These are phyloP conservation scores for Trichosanthes truncata DNA, from an alignment of 306 rosid genomes.

Conservation along the genomic window DNA sequence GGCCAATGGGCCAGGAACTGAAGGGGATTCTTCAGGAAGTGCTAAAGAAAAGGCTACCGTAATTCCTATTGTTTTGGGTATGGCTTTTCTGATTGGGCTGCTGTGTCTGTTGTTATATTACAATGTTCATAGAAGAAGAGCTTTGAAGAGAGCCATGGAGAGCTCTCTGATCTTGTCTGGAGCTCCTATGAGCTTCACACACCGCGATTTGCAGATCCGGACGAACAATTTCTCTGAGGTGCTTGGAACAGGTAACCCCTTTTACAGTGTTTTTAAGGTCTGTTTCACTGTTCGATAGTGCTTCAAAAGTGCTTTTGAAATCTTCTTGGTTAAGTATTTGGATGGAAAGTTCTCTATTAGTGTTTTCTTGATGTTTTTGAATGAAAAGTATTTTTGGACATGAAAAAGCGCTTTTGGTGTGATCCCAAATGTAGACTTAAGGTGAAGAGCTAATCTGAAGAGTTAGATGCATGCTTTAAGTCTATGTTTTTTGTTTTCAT, in stretches of 20 bases:
- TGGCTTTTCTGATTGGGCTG: constrained; percentile 50
- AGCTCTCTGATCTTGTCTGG: constrained; percentile 67
- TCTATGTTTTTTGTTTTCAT: neutral
- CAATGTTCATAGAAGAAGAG: constrained; percentile 57
- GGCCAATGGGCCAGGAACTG: constrained; percentile 25
- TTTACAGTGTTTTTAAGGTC: neutral
- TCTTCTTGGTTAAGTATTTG: neutral
- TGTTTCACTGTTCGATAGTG: neutral
- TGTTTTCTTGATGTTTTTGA: neutral
- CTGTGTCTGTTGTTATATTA: constrained; percentile 59
- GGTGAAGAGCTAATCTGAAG: neutral
- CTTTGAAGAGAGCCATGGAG: constrained; percentile 58
- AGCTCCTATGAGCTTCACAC: constrained; percentile 61
- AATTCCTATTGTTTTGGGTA: constrained; percentile 65
- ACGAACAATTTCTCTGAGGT: constrained; percentile 67
- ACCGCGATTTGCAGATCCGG: constrained; percentile 69
- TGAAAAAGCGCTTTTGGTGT: neutral
- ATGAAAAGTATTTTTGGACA: too few relatives aligned
- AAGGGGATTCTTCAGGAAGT: constrained; percentile 34
- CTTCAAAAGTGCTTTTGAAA: neutral
- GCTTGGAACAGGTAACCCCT: constrained; percentile 55
- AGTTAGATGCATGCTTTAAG: neutral
- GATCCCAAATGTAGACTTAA: neutral
- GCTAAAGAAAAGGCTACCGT: constrained; percentile 45
- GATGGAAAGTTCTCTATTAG: neutral